phyloP scores from a whole-genome alignment of 139 green algal species.

The Chlorella sp. region DNA sequence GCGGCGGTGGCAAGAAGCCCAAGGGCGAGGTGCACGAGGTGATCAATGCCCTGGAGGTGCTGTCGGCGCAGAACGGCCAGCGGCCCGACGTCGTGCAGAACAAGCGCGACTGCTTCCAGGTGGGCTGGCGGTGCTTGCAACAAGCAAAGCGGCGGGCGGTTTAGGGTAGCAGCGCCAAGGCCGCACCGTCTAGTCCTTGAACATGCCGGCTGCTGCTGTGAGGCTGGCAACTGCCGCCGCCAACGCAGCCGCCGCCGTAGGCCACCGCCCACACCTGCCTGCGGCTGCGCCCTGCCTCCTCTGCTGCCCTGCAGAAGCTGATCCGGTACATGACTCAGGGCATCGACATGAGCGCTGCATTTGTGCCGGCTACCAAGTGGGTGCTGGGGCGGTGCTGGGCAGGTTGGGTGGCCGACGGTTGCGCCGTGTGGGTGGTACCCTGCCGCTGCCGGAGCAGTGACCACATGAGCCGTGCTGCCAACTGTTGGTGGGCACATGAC shows the following conservation, averaged over 20 bases:
- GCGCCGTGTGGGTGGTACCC: no score
- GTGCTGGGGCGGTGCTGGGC: no score
- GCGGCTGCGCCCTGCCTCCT: neutral
- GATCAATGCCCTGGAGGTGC: constrained; percentile 47
- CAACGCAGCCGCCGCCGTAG: no score
- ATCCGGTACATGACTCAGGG: constrained; percentile 93
- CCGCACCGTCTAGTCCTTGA: no score
- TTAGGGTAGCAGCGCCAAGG: no score
- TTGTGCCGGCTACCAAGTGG: constrained; percentile 69
- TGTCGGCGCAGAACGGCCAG: constrained; percentile 33
- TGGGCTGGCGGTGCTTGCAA: neutral
- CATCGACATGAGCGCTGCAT: constrained; percentile 95
- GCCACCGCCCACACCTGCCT: neutral
- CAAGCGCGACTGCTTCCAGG: constrained; percentile 79
- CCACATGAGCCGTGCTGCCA: no score
- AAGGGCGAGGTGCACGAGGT: constrained; percentile 48
- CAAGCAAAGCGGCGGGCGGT: no score
- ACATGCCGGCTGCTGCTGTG: no score
- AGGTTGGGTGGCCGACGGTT: no score
- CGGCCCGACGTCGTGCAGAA: constrained; percentile 50
- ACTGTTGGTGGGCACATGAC: no score
- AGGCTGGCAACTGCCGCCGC: no score
- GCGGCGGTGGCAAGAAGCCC: neutral
- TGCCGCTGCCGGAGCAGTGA: no score
- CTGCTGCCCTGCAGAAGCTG: constrained; percentile 65